Conservation (phyloP, 23 red algal genomes). For the Cyanidioschyzon merolae region DNA sequence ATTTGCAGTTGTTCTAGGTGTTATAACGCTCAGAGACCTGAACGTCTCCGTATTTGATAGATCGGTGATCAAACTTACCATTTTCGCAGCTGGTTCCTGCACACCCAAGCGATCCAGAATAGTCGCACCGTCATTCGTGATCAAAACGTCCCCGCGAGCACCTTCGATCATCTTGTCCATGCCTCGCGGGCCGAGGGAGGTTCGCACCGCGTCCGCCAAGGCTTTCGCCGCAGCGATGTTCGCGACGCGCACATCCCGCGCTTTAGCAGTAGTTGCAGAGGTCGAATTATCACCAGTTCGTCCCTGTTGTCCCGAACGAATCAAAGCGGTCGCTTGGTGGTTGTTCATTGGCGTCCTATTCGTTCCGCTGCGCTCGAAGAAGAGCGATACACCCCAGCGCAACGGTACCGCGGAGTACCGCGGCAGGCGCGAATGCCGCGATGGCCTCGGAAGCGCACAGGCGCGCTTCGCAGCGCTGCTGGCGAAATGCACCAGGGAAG, state of each 20-base stretch:
- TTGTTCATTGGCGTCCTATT: too few species aligned
- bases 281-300: background rate
- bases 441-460: too few species aligned
- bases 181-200: slow-evolving; percentile 79
- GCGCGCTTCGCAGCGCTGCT: too few species aligned
- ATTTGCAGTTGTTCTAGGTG: background rate
- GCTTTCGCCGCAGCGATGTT: slow-evolving; percentile 94
- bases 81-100: slow-evolving; percentile 96
- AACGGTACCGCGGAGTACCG: too few species aligned
- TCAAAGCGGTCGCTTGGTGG: background rate
- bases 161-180: slow-evolving; percentile 97
- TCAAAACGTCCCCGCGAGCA: slow-evolving; percentile 57
- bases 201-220: slow-evolving; percentile 84
- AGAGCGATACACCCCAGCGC: too few species aligned
- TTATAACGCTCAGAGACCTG: too few species aligned
- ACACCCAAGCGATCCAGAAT: slow-evolving; percentile 83
- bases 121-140: slow-evolving; percentile 97
- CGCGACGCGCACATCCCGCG: slow-evolving; percentile 68
- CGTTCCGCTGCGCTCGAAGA: too few species aligned
- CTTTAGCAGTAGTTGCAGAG: slow-evolving; percentile 34
- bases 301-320: background rate
- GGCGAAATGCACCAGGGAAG: too few species aligned
- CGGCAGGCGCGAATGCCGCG: too few species aligned
- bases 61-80: slow-evolving; percentile 20
- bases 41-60: too few species aligned